Evolutionary conservation across 2,329 filamentous ascomycete genomes (phyloP), one percentile per base, ranked within the genome.

Genomic region (Aspergillus jensenii): DNA sequence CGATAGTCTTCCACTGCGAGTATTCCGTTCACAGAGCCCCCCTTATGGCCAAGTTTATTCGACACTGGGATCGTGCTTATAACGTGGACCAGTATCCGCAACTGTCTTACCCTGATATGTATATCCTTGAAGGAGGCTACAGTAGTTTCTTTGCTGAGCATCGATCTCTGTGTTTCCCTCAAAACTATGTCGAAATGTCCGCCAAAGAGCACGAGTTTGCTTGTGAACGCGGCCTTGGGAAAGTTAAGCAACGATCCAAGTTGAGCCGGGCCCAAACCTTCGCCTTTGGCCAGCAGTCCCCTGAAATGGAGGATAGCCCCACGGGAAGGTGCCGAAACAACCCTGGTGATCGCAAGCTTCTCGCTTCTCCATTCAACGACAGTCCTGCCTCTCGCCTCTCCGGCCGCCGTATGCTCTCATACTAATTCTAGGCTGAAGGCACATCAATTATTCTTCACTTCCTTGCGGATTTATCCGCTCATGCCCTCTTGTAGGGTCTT

Each of bases 21-120:
- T 99, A 98, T 78, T 98, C 95, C 35, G 93, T 91, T 40, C 93
- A 98, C 74, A 90, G 95, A 62, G 95, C 95, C 46, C 95, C 95
- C 47, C 88, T 96, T 62, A 98, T 98, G 90, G 95, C 95, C 50
- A 92, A 95, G 68, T 91, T 92, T 74, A 87, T 99, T 61, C 93
- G 95, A 65, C 88, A 91, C 60, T 87, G 91, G 71, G 95, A 99
- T 76, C 91, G 95, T 59, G 86, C 87, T 39, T 82, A 87, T 70
- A 99, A 99, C 75, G 86, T 87, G 54, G 91, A 95, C 74, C 84
- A 84, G 64, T 99, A 98, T 71, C 95, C 95, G 17, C 84, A 83
- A 59, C 85, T 99, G 60, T 92, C 89, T n/a, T 99, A 96, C 70
- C 95, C 95, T 2, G 95, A 99, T 74, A 87, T 98, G 64, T 99